Conservation (phyloP, 768 basidiomycete genomes). For the Naematelia aurantialba region DNA sequence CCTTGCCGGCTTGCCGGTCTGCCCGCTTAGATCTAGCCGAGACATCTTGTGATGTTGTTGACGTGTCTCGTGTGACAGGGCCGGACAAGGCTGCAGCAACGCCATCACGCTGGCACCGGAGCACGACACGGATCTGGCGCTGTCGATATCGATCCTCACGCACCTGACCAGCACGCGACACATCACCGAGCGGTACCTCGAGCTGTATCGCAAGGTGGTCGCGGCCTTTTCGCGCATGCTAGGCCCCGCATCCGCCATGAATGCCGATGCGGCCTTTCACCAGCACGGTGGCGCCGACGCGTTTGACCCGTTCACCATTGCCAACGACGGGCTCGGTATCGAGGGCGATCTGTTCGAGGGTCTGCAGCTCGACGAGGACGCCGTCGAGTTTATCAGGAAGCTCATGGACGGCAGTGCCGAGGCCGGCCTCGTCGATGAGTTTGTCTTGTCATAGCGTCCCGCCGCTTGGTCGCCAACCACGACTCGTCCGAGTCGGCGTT, state of each 20-base stretch:
- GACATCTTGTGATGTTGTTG: not conserved
- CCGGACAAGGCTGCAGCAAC: not conserved
- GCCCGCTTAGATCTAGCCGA: not conserved
- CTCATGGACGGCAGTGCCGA: conserved; percentile 1
- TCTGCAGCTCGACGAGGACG: conserved; percentile 11
- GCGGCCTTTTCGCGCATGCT: conserved; percentile 2
- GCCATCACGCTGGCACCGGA: conserved; percentile 1
- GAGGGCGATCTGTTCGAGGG: conserved; percentile 1
- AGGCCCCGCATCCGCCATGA: not conserved
- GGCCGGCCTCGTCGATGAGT: not conserved
- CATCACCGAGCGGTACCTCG: not conserved
- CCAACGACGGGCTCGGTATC: conserved; percentile 1
- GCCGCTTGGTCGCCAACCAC: no score
- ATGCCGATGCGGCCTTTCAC: not conserved
- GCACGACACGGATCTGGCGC: not conserved
- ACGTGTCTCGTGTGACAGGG: not conserved
- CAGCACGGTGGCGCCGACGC: not conserved
- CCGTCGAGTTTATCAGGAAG: conserved; percentile 4
- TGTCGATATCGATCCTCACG: not conserved
- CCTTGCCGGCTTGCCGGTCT: not conserved
- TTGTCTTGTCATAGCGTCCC: not conserved
- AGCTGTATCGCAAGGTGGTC: not conserved
- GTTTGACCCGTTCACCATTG: not conserved
- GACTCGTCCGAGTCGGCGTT: no score
- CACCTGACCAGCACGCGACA: not conserved